These are phyloP conservation scores for Stephanodiscus minutulus DNA, from an alignment of 108 stramenopile genomes.

Conservation along the genomic window DNA sequence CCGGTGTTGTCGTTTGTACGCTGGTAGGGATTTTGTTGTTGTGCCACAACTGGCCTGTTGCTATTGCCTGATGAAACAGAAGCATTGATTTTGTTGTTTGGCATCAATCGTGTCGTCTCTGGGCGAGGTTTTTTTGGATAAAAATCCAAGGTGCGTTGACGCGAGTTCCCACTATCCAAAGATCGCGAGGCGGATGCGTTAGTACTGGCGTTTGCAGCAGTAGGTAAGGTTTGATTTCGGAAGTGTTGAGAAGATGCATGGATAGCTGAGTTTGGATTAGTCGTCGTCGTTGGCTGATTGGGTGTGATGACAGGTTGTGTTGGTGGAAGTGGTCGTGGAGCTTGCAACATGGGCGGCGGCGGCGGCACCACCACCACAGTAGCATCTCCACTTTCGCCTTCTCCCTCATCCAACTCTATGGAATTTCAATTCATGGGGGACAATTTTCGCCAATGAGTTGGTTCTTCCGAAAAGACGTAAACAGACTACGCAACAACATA, in stretches of 20 bases:
- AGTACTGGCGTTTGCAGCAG: not conserved
- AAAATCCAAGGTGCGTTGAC: constrained; percentile 23
- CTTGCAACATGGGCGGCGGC: constrained; percentile 1
- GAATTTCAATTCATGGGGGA: not conserved
- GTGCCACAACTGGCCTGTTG: not conserved
- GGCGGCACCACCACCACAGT: constrained; percentile 10
- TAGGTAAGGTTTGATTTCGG: constrained; percentile 4
- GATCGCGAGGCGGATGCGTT: not conserved
- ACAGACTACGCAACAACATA: constrained; percentile 6
- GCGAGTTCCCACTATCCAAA: not conserved
- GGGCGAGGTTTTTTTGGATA: constrained; percentile 12
- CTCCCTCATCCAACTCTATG: constrained; percentile 44
- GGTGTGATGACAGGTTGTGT: constrained; percentile 28
- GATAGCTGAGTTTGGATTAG: not conserved
- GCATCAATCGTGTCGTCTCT: constrained; percentile 11
- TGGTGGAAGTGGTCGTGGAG: not conserved
- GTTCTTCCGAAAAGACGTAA: constrained; percentile 5
- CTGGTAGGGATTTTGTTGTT: constrained; percentile 4
- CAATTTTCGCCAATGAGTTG: not conserved
- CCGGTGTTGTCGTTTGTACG: constrained; percentile 1
- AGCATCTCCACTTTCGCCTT: constrained; percentile 50
- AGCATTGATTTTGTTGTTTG: not conserved
- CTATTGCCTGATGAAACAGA: not conserved
- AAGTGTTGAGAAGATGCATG: not conserved
- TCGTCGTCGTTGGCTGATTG: constrained; percentile 7